phyloP scores from a whole-genome alignment of 345 rosid species.

The Gossypium arboreum region DNA sequence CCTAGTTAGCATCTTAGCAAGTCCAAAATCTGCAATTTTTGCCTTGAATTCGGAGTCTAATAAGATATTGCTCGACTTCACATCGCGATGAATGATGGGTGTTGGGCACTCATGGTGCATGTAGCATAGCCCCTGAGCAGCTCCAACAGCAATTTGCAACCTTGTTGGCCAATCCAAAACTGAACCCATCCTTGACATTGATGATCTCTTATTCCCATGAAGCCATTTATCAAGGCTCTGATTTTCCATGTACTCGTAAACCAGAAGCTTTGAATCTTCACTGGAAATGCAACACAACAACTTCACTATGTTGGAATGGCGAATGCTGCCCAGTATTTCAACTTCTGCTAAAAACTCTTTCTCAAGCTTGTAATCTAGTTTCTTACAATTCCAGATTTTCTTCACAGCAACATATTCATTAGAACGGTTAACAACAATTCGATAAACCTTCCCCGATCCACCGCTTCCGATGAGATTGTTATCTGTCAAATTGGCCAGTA shows the following conservation, averaged over 20 bases:
- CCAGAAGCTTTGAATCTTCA: conserved; percentile 81
- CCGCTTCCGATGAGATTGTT: conserved; percentile 82
- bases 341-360: conserved; percentile 81
- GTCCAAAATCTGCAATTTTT: conserved; percentile 85
- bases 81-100: conserved; percentile 77
- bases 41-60: conserved; percentile 73
- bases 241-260: conserved; percentile 89
- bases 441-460: conserved; percentile 86
- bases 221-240: conserved; percentile 86
- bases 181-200: conserved; percentile 14
- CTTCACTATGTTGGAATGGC: conserved; percentile 83
- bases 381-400: conserved; percentile 60
- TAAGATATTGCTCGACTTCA: conserved; percentile 85
- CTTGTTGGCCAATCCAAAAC: conserved; percentile 63
- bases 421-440: conserved; percentile 29
- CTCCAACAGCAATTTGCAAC: conserved; percentile 73
- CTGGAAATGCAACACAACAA: conserved; percentile 79
- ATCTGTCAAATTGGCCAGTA: conserved; percentile 64
- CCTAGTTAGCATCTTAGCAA: conserved; percentile 66
- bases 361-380: conserved; percentile 51
- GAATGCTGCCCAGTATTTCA: conserved; percentile 63
- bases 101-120: conserved; percentile 86
- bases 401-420: conserved; percentile 81
- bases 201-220: conserved; percentile 47
- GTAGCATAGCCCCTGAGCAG: conserved; percentile 80